Evolutionary conservation across 495 filamentous ascomycete genomes (phyloP).

Genomic region (Aspergillus homomorphus): DNA sequence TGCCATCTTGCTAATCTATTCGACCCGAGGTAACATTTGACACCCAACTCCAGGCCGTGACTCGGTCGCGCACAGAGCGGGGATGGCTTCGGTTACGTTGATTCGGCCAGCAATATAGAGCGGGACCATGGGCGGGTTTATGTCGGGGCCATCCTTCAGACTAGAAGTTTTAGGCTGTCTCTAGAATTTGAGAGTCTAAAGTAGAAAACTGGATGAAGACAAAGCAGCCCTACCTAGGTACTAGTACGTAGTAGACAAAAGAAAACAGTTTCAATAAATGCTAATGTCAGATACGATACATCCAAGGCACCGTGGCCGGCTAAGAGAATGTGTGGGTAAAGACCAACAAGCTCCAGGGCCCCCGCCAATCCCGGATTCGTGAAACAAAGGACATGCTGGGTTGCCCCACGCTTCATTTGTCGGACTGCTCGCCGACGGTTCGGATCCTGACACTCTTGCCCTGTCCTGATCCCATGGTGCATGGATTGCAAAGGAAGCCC

Average conservation of each 20-base stretch:
- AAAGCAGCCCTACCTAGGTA: too few species aligned
- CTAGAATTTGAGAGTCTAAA: too few species aligned
- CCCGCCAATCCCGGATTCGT: background rate
- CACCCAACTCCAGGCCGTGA: background rate
- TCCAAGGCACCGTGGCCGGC: constrained; percentile 13
- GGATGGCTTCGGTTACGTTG: background rate
- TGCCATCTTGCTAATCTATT: background rate
- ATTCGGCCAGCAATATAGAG: background rate
- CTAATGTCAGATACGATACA: constrained; percentile 20
- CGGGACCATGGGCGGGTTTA: background rate
- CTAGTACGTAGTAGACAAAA: too few species aligned
- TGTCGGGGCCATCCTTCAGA: background rate
- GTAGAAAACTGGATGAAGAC: too few species aligned
- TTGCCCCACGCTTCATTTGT: constrained; percentile 3
- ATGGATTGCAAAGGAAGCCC: constrained; percentile 1
- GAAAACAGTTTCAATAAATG: constrained; percentile 6
- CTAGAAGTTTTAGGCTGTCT: background rate
- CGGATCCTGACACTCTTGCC: background rate
- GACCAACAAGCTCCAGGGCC: constrained; percentile 2
- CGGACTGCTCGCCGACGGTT: background rate
- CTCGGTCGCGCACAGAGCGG: constrained; percentile 5
- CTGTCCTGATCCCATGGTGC: constrained; percentile 2
- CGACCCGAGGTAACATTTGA: constrained; percentile 11
- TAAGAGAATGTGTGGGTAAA: background rate
- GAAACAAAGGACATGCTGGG: background rate